Evolutionary conservation across 2,329 filamentous ascomycete genomes (phyloP), one percentile per base, ranked within the genome.

Genomic region (Trichoderma harzianum): DNA sequence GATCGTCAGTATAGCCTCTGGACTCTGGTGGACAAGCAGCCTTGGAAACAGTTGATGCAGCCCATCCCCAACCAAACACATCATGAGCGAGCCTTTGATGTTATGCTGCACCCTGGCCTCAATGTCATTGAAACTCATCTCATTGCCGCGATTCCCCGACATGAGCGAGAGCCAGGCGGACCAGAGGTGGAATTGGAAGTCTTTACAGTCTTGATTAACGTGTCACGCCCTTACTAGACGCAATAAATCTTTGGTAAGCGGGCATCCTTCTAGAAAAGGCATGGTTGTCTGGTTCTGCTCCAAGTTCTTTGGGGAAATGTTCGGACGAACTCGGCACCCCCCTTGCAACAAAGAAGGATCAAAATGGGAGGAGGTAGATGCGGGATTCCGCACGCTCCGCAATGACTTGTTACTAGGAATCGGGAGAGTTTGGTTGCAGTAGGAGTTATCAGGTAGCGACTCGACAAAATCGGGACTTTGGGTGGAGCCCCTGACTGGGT

Each of bases 41-140:
- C 91, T 8, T 84, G 92, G n/a, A 84, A 83, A 57, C 84, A 81
- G 57, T 76, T 78, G 60, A 79, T 74, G 47, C 80, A 81, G 43
- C 86, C 88, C 73, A 84, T 87, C 28, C 85, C 87, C 3, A 86
- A 88, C 26, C 89, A 89, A 66, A 84, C 86, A 75, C 85, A 82
- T 61, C 84, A 86, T 72, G 89, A 89, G 74, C 90, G 91, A n/a
- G 83, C 92, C 0, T 97, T 94, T 76, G 94, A 97, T 76, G 87
- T 90, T 8, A 88, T 88, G 66, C 83, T 97, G 32, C 86, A 88
- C 30, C 87, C 88, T 2, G 94, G 93, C 7, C 86, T 94, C 65
- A 97, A 96, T 76, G 87, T 91, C 60, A 87, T 97, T 65, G 92
- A 94, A 76, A 86, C 97, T 8, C 92, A 95, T 76, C 85, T 95